Evolutionary conservation across 441 rosid genomes (phyloP).

Genomic region (Syzygium malaccense): DNA sequence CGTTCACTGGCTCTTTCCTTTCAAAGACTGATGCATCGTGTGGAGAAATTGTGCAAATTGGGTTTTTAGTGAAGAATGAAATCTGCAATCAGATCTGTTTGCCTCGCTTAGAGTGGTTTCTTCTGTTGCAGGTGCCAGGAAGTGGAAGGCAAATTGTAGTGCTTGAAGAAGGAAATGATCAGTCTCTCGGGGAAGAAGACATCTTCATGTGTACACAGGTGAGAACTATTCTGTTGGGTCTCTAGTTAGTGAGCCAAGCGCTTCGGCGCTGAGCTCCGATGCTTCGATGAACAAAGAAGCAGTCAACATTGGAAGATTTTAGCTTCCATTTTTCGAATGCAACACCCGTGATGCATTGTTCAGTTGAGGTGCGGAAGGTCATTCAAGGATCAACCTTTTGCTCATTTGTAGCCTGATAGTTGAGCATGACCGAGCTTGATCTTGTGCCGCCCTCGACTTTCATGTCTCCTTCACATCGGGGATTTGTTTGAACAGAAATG

Average conservation of each 20-base stretch:
- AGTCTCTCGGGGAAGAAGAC: slow-evolving; percentile 15
- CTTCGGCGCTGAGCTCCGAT: background rate
- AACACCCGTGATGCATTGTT: background rate
- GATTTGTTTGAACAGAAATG: background rate
- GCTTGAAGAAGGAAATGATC: slow-evolving; percentile 4
- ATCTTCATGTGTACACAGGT: slow-evolving; percentile 20
- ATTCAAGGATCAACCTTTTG: background rate
- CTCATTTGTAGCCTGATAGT: background rate
- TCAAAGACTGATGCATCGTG: background rate
- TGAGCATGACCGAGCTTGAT: background rate
- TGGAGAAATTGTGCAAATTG: background rate
- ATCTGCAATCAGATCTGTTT: background rate
- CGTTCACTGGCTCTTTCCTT: background rate
- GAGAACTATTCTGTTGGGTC: background rate
- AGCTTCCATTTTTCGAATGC: background rate
- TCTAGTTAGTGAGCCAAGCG: background rate
- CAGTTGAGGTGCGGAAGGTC: background rate
- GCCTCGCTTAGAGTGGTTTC: background rate
- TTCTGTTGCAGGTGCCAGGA: slow-evolving; percentile 1
- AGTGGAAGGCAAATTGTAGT: background rate
- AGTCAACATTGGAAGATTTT: background rate
- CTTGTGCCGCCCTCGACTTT: background rate
- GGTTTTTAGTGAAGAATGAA: background rate
- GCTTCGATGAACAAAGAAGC: background rate
- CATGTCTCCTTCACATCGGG: background rate